Base-by-base conservation (phyloP, 441 rosid genomes). In the Erysimum cheiri region DNA sequence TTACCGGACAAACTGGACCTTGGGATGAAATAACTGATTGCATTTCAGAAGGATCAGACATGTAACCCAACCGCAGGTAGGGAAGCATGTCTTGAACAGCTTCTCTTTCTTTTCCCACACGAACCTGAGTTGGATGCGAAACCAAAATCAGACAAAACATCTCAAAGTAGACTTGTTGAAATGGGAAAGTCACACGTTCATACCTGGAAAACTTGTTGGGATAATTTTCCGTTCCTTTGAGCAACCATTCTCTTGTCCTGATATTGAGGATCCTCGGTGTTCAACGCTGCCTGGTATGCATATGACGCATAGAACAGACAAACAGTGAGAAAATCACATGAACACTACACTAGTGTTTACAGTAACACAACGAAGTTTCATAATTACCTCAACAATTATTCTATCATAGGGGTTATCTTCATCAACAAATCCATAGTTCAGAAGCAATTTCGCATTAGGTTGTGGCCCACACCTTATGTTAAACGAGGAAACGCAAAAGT, bases 221-320 rank as follows among this genome's bases (percentile, higher is more conserved):
- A 88, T 44, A 93, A 73, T 74, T 85, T 93, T 49, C 93, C 95
- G 61, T 91, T 93, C 82, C 95, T 89, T 87, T 93, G 98, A 75
- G 96, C 98, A 81, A 87, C 93, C 85, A 93, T 70, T 82, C 98
- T 85, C 84, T 93, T 93, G 65, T 91, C 93, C 82, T 93, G 98
- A 78, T 93, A 93, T 65, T 89, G 96, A 80, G 98, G 96, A 81
- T 93, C 98, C 64, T 89, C 96, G 0, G 97, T 93, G 77, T 82
- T 88, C 82, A 93, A 79, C 55, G 95, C 92, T 77, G 95, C 98
- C 98, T 93, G 77, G 33, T 37, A 29, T 62, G 57, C 60, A 72
- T 37, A 53, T 26, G 59, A 56, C 36, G 13, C 63, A 78, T 11
- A 61, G 55, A 73, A 63, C 76, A 77, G 46, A 76, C 31, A 48